phyloP scores from a whole-genome alignment of 2,329 filamentous ascomycete genomes.

The Davidsoniella neocaledoniae region DNA sequence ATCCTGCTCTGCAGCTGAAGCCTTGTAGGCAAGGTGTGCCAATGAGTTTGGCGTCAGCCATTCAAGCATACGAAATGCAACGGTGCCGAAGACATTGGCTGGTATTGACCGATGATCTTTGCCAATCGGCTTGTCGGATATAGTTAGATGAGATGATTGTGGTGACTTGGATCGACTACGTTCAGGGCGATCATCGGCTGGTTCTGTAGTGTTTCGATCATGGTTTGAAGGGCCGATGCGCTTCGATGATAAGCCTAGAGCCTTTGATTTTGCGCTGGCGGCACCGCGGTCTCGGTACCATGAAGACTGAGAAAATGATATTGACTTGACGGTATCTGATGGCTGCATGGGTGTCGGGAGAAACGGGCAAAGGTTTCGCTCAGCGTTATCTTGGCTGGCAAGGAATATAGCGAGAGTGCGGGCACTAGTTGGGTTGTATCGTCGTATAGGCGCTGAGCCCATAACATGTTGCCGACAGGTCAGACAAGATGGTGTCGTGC shows the following conservation, averaged over 20 bases:
- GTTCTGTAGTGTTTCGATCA: not conserved
- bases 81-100: constrained; percentile 46
- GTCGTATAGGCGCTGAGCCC: constrained; percentile 51
- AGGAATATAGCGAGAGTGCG: constrained; percentile 66
- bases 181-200: not conserved
- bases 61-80: constrained; percentile 52
- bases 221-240: constrained; percentile 5
- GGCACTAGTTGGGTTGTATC: constrained; percentile 68
- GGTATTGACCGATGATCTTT: constrained; percentile 45
- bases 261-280: not conserved
- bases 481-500: constrained; percentile 63
- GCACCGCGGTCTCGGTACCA: constrained; percentile 9
- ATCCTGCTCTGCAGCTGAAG: constrained; percentile 10
- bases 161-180: too few relatives aligned
- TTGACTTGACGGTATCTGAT: constrained; percentile 29
- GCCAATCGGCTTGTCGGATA: constrained; percentile 30
- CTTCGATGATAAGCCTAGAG: not conserved
- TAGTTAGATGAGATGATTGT: not conserved
- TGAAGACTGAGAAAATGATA: constrained; percentile 24
- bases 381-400: constrained; percentile 63
- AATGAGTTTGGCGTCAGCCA: constrained; percentile 42
- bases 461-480: constrained; percentile 55
- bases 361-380: constrained; percentile 47
- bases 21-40: constrained; percentile 5
- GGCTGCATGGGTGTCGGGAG: constrained; percentile 27